Evolutionary conservation across 2,329 filamentous ascomycete species (phyloP).

Genomic region (Hysterium pulicare): DNA sequence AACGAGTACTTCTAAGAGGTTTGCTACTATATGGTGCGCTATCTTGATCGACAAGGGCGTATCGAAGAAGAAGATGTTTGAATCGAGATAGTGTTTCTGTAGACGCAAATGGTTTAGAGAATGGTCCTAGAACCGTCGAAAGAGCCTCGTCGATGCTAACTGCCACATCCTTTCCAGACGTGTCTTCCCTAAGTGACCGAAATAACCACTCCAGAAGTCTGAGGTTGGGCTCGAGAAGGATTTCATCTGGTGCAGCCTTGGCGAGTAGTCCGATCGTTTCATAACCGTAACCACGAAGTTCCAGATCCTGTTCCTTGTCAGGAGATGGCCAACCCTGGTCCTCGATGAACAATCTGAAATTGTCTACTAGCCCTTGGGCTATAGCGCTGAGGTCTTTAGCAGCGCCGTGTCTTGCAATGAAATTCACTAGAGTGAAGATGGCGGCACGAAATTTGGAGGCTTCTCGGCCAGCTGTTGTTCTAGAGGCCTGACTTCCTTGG

Average conservation of each 20-base stretch:
- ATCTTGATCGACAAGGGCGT: slow-evolving; percentile 15
- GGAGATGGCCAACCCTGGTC: slow-evolving; percentile 79
- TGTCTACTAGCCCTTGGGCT: slow-evolving; percentile 64
- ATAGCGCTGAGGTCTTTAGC: slow-evolving; percentile 60
- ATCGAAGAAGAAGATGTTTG: slow-evolving; percentile 31
- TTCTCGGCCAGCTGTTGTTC: slow-evolving; percentile 62
- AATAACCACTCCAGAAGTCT: slow-evolving; percentile 75
- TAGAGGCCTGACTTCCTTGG: slow-evolving; percentile 29
- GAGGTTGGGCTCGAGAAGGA: slow-evolving; percentile 50
- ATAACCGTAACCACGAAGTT: slow-evolving; percentile 76
- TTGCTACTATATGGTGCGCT: slow-evolving; percentile 9
- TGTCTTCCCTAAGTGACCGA: slow-evolving; percentile 74
- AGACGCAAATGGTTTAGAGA: slow-evolving; percentile 45
- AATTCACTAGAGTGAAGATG: slow-evolving; percentile 82
- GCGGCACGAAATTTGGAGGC: slow-evolving; percentile 75
- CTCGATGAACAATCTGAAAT: slow-evolving; percentile 70
- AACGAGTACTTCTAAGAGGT: slow-evolving; percentile 60
- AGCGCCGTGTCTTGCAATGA: slow-evolving; percentile 73
- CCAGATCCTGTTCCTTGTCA: slow-evolving; percentile 53
- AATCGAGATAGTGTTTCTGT: slow-evolving; percentile 41
- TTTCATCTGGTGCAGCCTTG: slow-evolving; percentile 58
- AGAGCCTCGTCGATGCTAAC: slow-evolving; percentile 88
- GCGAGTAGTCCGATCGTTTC: slow-evolving; percentile 85
- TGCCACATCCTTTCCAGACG: slow-evolving; percentile 67
- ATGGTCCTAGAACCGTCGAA: slow-evolving; percentile 68